Evolutionary conservation across 2,329 filamentous ascomycete species (phyloP).

Genomic region (Helotiales sp.): DNA sequence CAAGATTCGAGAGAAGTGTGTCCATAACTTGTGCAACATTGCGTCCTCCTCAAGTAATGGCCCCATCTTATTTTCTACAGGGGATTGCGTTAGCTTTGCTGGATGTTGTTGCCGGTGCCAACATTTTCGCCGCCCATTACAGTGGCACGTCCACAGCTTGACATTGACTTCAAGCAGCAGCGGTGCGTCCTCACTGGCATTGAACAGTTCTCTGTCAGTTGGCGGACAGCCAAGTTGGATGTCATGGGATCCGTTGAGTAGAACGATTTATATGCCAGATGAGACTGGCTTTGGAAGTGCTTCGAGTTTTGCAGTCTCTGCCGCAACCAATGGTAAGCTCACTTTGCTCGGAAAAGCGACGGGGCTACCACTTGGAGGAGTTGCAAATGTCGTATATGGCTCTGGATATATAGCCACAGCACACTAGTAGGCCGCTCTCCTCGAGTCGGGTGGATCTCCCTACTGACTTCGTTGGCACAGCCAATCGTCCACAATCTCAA

Average conservation of each 20-base stretch:
- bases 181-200: constrained; percentile 22
- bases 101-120: constrained; percentile 20
- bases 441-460: constrained; percentile 4
- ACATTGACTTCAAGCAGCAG: constrained; percentile 37
- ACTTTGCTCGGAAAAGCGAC: constrained; percentile 41
- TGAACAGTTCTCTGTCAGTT: constrained; percentile 40
- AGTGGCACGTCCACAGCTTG: constrained; percentile 50
- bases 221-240: constrained; percentile 52
- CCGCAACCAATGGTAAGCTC: constrained; percentile 47
- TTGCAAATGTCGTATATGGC: constrained; percentile 35
- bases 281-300: constrained; percentile 46
- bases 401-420: constrained; percentile 33
- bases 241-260: constrained; percentile 47
- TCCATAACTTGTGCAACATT: background rate
- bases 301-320: constrained; percentile 43
- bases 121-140: constrained; percentile 46
- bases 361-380: constrained; percentile 24
- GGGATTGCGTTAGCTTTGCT: constrained; percentile 18
- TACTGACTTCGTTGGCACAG: constrained; percentile 21
- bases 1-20: background rate
- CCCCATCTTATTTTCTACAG: background rate
- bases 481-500: constrained; percentile 31
- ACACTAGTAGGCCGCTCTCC: constrained; percentile 33
- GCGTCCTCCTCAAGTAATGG: background rate
- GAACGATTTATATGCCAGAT: constrained; percentile 51